Evolutionary conservation across 2,329 filamentous ascomycete genomes (phyloP).

Genomic region (Cadophora sp.): DNA sequence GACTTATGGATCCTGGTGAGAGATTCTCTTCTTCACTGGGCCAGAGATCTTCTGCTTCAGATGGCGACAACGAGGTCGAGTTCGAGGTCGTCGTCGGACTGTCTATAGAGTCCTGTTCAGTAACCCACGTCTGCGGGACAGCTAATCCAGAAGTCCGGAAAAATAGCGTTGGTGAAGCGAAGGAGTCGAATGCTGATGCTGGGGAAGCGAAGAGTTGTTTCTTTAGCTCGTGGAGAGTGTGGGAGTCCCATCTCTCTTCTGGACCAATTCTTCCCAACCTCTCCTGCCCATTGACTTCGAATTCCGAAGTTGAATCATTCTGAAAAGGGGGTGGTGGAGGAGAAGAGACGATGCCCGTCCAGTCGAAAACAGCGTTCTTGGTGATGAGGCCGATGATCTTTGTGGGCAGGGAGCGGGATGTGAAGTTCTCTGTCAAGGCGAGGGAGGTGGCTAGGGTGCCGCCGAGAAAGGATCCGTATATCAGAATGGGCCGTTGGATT

Average conservation of each 20-base stretch:
- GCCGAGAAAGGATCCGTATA: constrained; percentile 65
- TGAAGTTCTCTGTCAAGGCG: constrained; percentile 60
- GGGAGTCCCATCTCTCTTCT: constrained; percentile 28
- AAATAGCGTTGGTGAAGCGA: constrained; percentile 63
- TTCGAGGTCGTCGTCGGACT: no score
- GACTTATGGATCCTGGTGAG: no score
- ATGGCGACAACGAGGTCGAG: not conserved
- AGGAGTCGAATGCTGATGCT: constrained; percentile 61
- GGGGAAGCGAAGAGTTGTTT: constrained; percentile 58
- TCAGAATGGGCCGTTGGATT: constrained; percentile 38
- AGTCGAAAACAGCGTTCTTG: constrained; percentile 69
- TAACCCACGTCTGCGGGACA: constrained; percentile 36
- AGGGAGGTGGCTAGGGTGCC: constrained; percentile 63
- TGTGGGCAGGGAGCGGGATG: constrained; percentile 45
- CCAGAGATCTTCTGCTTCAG: not conserved
- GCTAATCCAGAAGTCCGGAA: constrained; percentile 58
- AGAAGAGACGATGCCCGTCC: constrained; percentile 63
- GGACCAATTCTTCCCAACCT: not conserved
- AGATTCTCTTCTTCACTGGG: not conserved
- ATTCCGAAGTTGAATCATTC: not conserved
- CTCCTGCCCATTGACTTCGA: not conserved
- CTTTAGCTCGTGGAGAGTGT: constrained; percentile 42
- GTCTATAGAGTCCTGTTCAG: constrained; percentile 9
- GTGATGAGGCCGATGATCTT: constrained; percentile 59
- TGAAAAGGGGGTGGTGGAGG: not conserved